Conservation (phyloP, 495 filamentous ascomycete species). For the Poronia punctata region DNA sequence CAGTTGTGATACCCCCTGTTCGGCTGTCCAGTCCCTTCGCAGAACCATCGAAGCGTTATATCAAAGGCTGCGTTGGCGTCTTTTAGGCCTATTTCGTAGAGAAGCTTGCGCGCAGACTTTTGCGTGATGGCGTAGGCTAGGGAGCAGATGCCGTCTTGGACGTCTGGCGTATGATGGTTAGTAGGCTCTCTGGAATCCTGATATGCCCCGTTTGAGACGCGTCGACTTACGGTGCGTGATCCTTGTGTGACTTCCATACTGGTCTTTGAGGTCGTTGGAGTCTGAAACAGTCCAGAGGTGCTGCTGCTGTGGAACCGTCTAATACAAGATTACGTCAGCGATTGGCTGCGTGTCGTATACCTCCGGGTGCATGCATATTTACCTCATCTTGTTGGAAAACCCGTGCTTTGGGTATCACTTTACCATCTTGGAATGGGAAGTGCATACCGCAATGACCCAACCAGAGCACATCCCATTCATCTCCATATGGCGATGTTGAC, state of each 20-base stretch:
- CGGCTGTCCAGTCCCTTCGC: constrained; percentile 19
- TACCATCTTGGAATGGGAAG: constrained; percentile 17
- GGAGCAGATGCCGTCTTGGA: constrained; percentile 27
- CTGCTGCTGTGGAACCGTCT: constrained; percentile 22
- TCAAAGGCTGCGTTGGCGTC: constrained; percentile 18
- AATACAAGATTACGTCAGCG: neutral
- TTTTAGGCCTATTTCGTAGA: constrained; percentile 25
- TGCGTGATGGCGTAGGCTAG: constrained; percentile 27
- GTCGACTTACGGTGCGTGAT: constrained; percentile 23
- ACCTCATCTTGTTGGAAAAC: constrained; percentile 16
- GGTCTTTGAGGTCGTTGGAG: constrained; percentile 15
- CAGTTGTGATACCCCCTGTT: constrained; percentile 19
- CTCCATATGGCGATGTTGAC: constrained; percentile 46
- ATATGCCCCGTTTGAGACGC: neutral
- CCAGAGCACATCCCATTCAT: constrained; percentile 55
- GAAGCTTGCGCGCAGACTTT: constrained; percentile 19
- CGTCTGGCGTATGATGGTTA: constrained; percentile 10
- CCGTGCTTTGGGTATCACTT: constrained; percentile 17
- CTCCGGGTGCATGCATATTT: neutral
- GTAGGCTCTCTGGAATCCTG: neutral
- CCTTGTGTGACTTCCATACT: constrained; percentile 27
- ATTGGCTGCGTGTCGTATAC: neutral
- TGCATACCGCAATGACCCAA: constrained; percentile 42
- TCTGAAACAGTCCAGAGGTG: constrained; percentile 25
- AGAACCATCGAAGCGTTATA: constrained; percentile 22